Percentiles rank a stretch among this genome's conserved stretches.
Conservation (phyloP, 768 basidiomycete genomes). For the Pleurotus djamor region DNA sequence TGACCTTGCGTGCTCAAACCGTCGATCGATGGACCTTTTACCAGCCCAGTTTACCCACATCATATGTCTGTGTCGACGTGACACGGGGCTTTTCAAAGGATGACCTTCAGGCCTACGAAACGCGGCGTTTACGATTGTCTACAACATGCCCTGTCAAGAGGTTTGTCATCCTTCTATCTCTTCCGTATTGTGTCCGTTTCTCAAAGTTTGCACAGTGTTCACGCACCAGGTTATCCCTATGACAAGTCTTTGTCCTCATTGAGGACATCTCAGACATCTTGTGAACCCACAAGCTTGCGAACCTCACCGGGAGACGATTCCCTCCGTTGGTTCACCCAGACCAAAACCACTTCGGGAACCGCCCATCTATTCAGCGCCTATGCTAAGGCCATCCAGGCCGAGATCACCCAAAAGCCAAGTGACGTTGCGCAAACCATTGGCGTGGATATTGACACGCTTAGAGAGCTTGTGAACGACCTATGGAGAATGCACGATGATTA, state of each 20-base stretch:
- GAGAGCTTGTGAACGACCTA: conserved; percentile 52
- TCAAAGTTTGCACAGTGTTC: conserved; percentile 37
- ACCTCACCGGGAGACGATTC: conserved; percentile 5
- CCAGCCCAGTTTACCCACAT: conserved; percentile 7
- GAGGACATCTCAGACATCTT: conserved; percentile 21
- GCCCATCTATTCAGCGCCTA: conserved; percentile 46
- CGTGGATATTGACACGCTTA: conserved; percentile 54
- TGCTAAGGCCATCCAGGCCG: conserved; percentile 47
- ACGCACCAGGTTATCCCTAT: conserved; percentile 52
- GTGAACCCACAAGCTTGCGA: too few species aligned
- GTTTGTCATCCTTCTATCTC: not conserved
- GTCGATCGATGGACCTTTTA: not conserved
- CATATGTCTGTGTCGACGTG: conserved; percentile 48
- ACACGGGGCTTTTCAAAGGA: conserved; percentile 54
- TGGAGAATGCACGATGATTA: conserved; percentile 58
- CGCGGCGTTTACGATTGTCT: conserved; percentile 27
- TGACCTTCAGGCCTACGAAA: conserved; percentile 32
- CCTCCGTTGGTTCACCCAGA: conserved; percentile 35
- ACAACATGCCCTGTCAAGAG: not conserved
- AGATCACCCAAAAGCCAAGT: conserved; percentile 34
- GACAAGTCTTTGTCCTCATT: conserved; percentile 59
- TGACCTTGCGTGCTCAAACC: not conserved
- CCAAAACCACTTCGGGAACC: conserved; percentile 38
- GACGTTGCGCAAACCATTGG: conserved; percentile 28
- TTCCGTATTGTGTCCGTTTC: not conserved